Evolutionary conservation across 202 grass and related monocot genomes (phyloP).

Genomic region (Setaria italica): DNA sequence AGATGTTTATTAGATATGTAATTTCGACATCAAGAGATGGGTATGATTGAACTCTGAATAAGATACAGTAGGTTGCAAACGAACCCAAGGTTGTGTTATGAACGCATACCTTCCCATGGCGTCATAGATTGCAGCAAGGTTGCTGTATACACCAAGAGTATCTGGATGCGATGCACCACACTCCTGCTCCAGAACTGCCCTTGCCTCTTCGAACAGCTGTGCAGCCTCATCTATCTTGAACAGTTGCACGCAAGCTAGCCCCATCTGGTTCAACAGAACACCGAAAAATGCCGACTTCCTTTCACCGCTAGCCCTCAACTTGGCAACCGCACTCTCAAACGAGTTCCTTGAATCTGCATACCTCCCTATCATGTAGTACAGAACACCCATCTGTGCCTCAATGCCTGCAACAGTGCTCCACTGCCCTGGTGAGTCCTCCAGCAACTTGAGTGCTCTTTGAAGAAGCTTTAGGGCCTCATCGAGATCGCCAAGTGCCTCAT

Average conservation of each 20-base stretch:
- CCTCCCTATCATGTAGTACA: constrained; percentile 93
- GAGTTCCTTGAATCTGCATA: constrained; percentile 78
- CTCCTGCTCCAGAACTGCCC: constrained; percentile 84
- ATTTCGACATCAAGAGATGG: background rate
- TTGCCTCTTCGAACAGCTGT: constrained; percentile 92
- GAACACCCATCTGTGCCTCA: constrained; percentile 92
- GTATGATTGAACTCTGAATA: background rate
- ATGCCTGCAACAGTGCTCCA: constrained; percentile 94
- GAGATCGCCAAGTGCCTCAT: constrained; percentile 80
- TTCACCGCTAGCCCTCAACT: constrained; percentile 85
- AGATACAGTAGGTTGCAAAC: background rate
- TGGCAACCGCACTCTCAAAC: constrained; percentile 80
- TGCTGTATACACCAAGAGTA: constrained; percentile 96
- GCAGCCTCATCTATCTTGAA: constrained; percentile 99
- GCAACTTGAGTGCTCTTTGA: constrained; percentile 76
- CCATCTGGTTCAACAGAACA: constrained; percentile 96
- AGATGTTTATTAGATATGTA: background rate
- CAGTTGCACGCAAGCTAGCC: constrained; percentile 88
- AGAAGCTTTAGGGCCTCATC: constrained; percentile 93
- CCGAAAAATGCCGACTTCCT: constrained; percentile 95
- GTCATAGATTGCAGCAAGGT: constrained; percentile 95
- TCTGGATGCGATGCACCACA: constrained; percentile 80
- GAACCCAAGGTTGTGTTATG: background rate
- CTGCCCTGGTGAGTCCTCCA: constrained; percentile 88
- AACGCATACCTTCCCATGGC: constrained; percentile 87